Base-by-base conservation (phyloP, 805 yeast species). In the Candida jianshihensis region DNA sequence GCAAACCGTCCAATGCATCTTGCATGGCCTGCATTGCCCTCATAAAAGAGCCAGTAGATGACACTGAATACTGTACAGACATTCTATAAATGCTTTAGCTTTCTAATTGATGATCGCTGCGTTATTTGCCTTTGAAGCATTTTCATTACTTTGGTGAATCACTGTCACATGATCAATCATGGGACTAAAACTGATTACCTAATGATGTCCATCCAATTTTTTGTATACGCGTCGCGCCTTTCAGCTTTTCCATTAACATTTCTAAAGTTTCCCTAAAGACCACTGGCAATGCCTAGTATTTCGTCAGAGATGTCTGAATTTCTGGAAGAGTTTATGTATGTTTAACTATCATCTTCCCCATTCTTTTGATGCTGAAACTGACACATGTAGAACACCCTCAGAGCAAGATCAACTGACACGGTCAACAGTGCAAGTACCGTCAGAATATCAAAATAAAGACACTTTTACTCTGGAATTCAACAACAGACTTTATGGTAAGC, bases 11-110 rank as follows among this genome's bases (percentile, higher is more conserved):
- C 38, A 78, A 52, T 1, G 68, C 56, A 6, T 71, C 75, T n/a
- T 73, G 63, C 80, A 83, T 74, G 2, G 77, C 71, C 54, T 70
- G 73, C 87, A 83, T 81, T 15, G 92, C 90, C 53, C 73, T 73
- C 82, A 83, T 75, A 57, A 74, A 83, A 17, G 92, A 81, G 57
- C 75, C 72, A 9, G 89, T 81, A 1, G 89, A 81, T 12, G 72
- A 63, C 8, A 70, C 81, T 32, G 72, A 69, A 44, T 74, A 75
- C 6, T 71, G 48, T 0, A 62, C 62, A 2, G 75, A 61, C 78
- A 73, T 73, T 19, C 6, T 19, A n/a, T n/a, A n/a, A n/a, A n/a
- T n/a, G n/a, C n/a, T 20, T 20, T 20, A 20, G 22, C 7, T 7
- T 20, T 15, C 19, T 17, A 4, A 10, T 13, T 4, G 5, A 13